Evolutionary conservation across 805 yeast species (phyloP).

Genomic region (Clavispora santaluciae): DNA sequence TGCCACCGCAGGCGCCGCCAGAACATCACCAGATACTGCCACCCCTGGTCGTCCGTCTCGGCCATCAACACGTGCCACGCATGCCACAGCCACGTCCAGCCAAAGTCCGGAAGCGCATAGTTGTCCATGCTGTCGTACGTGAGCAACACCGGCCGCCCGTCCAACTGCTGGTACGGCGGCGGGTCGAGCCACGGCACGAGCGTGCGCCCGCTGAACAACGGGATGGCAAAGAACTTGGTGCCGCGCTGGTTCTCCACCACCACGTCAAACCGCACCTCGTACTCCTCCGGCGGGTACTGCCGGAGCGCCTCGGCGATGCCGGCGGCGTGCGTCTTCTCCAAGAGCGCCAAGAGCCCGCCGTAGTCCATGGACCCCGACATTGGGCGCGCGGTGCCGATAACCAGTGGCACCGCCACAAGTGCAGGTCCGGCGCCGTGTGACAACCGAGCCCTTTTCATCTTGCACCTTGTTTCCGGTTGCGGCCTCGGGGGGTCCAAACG

Average conservation of each 20-base stretch:
- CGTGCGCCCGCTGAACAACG: constrained; percentile 42
- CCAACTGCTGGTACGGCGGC: constrained; percentile 41
- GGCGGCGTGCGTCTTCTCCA: constrained; percentile 5
- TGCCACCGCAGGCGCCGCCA: constrained; percentile 45
- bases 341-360: constrained; percentile 3
- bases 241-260: constrained; percentile 55
- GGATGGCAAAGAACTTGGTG: constrained; percentile 46
- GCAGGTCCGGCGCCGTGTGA: too few species aligned
- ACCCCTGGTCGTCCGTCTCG: constrained; percentile 82
- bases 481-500: too few species aligned
- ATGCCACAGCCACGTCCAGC: constrained; percentile 67
- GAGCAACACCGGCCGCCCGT: constrained; percentile 32
- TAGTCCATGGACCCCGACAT: not conserved
- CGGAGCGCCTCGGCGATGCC: constrained; percentile 1
- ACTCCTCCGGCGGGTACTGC: not conserved
- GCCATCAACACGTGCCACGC: constrained; percentile 72
- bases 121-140: constrained; percentile 23
- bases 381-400: too few species aligned
- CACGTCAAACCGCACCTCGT: constrained; percentile 30
- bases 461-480: too few species aligned
- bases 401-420: too few species aligned
- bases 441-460: too few species aligned
- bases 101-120: constrained; percentile 51
- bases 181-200: constrained; percentile 49
- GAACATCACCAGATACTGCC: constrained; percentile 61